phyloP scores from a whole-genome alignment of 441 rosid genomes.

The Capsella rubella region DNA sequence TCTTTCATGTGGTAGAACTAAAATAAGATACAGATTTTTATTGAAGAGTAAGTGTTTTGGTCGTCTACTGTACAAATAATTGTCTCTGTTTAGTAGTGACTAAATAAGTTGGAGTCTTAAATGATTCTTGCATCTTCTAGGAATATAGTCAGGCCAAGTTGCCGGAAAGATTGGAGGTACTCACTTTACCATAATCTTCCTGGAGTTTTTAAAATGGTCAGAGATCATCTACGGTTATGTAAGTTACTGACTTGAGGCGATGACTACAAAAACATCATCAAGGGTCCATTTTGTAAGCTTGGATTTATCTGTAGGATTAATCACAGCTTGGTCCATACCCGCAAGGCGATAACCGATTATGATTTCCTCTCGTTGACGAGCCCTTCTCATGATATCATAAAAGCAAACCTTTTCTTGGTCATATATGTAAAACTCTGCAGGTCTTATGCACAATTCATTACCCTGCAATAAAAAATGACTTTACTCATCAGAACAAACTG shows the following conservation, averaged over 20 bases:
- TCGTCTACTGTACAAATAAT: not conserved
- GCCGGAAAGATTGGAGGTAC: not conserved
- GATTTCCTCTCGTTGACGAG: constrained; percentile 74
- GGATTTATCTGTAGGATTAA: constrained; percentile 72
- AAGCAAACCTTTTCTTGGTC: constrained; percentile 88
- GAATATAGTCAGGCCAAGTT: not conserved
- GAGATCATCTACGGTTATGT: constrained; percentile 17
- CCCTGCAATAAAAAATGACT: constrained; percentile 54
- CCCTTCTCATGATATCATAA: constrained; percentile 75
- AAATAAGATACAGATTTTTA: not conserved
- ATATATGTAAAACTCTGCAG: constrained; percentile 82
- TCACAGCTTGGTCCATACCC: constrained; percentile 64
- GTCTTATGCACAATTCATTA: constrained; percentile 83
- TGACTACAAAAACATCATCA: constrained; percentile 84
- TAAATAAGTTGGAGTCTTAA: not conserved
- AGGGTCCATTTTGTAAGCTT: constrained; percentile 78
- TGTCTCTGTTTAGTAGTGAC: not conserved
- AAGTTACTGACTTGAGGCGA: constrained; percentile 59
- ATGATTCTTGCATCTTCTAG: not conserved
- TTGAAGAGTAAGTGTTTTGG: not conserved
- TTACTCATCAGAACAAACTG: constrained; percentile 19
- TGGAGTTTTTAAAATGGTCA: not conserved
- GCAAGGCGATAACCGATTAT: constrained; percentile 82
- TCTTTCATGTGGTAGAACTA: not conserved
- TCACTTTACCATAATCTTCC: not conserved